Conservation (phyloP, 495 filamentous ascomycete species). For the Aspergillus bridgeri region DNA sequence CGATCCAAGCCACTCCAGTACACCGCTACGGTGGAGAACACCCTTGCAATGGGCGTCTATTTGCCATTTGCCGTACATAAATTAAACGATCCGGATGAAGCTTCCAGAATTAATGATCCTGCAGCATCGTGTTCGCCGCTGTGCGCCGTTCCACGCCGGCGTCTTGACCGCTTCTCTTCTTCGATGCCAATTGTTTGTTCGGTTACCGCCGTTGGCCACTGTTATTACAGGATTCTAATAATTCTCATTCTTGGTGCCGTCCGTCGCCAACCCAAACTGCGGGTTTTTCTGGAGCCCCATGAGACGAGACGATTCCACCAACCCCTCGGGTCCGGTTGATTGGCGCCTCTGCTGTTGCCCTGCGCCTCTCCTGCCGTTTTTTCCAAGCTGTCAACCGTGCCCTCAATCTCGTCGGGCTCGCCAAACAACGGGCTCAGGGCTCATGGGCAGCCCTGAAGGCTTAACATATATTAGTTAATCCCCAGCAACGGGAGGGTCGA, state of each 20-base stretch:
- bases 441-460: neutral
- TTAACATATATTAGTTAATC: constrained; percentile 4
- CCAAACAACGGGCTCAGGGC: constrained; percentile 1
- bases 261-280: neutral
- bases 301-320: neutral
- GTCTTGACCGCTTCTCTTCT: constrained; percentile 24
- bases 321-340: neutral
- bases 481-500: neutral
- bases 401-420: neutral
- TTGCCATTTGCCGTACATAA: neutral
- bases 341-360: neutral
- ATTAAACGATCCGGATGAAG: constrained; percentile 2
- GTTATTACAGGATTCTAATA: neutral
- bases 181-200: constrained; percentile 6
- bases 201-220: constrained; percentile 11
- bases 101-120: constrained; percentile 10
- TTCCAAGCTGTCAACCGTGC: neutral
- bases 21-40: constrained; percentile 2
- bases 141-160: constrained; percentile 5
- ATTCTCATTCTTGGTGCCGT: constrained; percentile 6
- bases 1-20: neutral
- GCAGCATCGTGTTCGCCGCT: constrained; percentile 4
- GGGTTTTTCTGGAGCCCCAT: neutral
- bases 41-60: neutral
- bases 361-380: neutral